Percentiles rank a stretch among this genome's conserved stretches.
phyloP scores from a whole-genome alignment of 1,284 basidiomycete genomes.

The Puccinia hordei region DNA sequence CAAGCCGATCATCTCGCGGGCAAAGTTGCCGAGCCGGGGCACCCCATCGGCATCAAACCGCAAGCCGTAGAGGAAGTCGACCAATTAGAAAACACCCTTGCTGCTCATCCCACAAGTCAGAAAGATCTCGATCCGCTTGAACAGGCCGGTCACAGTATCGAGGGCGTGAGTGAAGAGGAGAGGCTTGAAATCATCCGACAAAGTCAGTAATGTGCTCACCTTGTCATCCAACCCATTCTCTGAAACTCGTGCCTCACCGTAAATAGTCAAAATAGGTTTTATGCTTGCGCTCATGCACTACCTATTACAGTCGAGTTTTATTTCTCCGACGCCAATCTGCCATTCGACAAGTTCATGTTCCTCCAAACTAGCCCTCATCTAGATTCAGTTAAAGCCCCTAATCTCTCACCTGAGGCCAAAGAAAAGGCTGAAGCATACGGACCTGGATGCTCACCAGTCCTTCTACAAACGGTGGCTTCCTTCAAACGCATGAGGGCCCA shows the following conservation, averaged over 20 bases:
- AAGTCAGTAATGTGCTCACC: conserved; percentile 13
- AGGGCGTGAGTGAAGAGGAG: conserved; percentile 47
- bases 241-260: neutral
- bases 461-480: conserved; percentile 46
- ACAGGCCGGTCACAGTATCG: conserved; percentile 12
- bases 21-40: neutral
- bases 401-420: conserved; percentile 43
- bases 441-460: conserved; percentile 47
- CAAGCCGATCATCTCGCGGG: neutral
- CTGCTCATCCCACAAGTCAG: neutral
- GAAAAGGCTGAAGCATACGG: conserved; percentile 44
- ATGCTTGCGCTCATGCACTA: neutral
- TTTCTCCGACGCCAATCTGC: conserved; percentile 93
- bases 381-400: conserved; percentile 42
- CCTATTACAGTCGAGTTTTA: conserved; percentile 82
- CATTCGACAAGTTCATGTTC: conserved; percentile 96
- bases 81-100: neutral
- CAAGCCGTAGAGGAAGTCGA: neutral
- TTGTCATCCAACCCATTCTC: neutral
- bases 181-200: conserved; percentile 42
- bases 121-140: neutral
- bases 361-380: conserved; percentile 48
- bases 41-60: neutral
- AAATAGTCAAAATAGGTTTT: too few species aligned
- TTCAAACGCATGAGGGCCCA: conserved; percentile 49